Percentiles rank a stretch among this genome's conserved stretches.
Evolutionary conservation across 306 rosid genomes (phyloP).

Genomic region (Cucurbita maxima): DNA sequence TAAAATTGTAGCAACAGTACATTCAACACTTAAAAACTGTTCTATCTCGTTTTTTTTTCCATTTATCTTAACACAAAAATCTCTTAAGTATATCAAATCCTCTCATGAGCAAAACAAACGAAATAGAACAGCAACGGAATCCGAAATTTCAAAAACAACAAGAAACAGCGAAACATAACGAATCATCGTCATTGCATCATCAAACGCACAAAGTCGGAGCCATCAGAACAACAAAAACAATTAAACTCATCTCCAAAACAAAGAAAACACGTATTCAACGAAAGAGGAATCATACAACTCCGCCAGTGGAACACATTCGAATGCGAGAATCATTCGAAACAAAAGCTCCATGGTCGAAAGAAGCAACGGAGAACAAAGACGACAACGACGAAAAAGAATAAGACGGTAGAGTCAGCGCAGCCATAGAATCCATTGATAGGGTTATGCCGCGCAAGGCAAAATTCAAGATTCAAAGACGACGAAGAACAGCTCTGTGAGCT

Average conservation of each 20-base stretch:
- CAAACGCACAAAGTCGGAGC: neutral
- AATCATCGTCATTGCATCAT: neutral
- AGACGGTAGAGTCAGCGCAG: constrained; percentile 2
- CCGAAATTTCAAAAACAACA: neutral
- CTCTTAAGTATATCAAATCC: neutral
- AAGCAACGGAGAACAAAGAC: neutral
- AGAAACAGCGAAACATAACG: neutral
- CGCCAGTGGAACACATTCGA: neutral
- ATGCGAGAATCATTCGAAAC: neutral
- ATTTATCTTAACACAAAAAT: neutral
- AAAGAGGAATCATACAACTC: neutral
- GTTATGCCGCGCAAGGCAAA: neutral
- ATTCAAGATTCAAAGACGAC: neutral
- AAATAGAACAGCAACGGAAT: neutral
- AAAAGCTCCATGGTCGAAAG: neutral
- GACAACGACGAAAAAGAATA: neutral
- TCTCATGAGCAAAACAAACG: neutral
- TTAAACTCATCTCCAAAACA: neutral
- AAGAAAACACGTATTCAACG: neutral
- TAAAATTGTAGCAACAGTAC: neutral
- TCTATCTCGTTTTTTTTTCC: neutral
- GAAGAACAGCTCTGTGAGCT: neutral
- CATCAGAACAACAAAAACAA: neutral
- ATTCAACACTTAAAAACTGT: neutral
- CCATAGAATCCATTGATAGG: neutral